Evolutionary conservation across 2,329 filamentous ascomycete species (phyloP), one percentile per base, ranked within the genome.

Genomic region (Setomelanomma holmii): DNA sequence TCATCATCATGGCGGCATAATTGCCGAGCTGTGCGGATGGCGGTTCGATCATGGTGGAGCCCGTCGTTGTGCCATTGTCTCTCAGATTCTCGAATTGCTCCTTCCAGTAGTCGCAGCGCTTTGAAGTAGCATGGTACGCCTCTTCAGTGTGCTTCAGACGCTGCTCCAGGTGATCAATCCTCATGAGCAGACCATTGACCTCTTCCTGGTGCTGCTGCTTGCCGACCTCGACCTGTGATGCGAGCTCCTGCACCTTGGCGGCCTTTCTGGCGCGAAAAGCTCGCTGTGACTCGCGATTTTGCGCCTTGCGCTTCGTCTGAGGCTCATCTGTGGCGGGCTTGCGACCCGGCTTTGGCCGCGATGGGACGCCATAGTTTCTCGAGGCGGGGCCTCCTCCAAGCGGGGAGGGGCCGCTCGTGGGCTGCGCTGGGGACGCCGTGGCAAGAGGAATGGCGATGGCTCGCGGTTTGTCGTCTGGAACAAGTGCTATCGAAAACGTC

Each of bases 261-360:
- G 91, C 91, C 58, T 93, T 86, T 51, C 93, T 84, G 76, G 96
- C 92, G 27, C 93, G 85, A 75, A 98, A 98, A 1, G 90, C 91
- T 52, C 93, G 83, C 78, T 98, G 93, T 3, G 93, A 93, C 40
- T 91, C 90, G 54, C 95, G 85, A 75, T 98, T 98, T 78, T 98
- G 95, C 1, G 91, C 90, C 80, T 97, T 96, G 61, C 95, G 86
- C 79, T 96, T 96, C 38, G 92, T 96, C 1, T 90, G 90, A 12
- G 93, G 92, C 45, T 93, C 96, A 71, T 97, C 93, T 30, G 91
- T 96, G 40, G 91, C 91, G 3, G 93, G 93, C 81, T 98, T 98
- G 64, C 93, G 87, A 42, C 93, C 93, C 19, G 95, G 93, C 80
- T 77, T 79, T 6, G 79, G 78, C 20, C 79, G 74, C 5, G 78